Evolutionary conservation across 352 stramenopile species (phyloP), one percentile per base, ranked within the genome.

Genomic region (Globisporangium echinulatum): DNA sequence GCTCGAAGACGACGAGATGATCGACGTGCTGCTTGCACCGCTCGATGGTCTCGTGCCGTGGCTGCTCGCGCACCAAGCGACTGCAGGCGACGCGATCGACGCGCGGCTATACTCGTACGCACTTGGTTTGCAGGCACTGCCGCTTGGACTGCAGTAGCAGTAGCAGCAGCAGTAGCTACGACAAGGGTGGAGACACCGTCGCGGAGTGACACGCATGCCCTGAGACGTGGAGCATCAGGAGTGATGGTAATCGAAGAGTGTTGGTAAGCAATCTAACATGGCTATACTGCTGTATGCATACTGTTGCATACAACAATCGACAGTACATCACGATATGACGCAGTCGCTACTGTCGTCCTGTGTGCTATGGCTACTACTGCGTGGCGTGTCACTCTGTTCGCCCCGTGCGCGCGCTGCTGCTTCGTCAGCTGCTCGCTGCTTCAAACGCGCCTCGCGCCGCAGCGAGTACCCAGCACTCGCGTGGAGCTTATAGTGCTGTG

Each of bases 401-500:
- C 48, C 52, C 70, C 72, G 13, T 64, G 53, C 51, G 67, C 60
- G 36, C 64, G 59, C 49, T 72, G 69, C 69, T 10, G 78, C 69
- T 42, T 87, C 73, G 38, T 75, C 66, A 5, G 62, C 71, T 1
- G 69, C 69, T 19, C 75, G 67, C 52, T 85, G 81, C 51, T 71
- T 71, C 14, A 92, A 15, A 9, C 85, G 73, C 59, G 68, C 71
- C 59, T 92, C 85, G 8, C 84, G 77, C 14, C 85, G 76, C 52
- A 93, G 61, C 39, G 90, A 90, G 59, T 93, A 94, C 3, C 72
- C 85, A 1, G 83, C 70, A 5, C 71, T 79, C 15, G 70, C 74
- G 42, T 72, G 69, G 10, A 92, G 58, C 67, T 93, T 89, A 66
- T 87, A 90, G 56, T 93, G 78, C 56, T 87, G 75, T 40, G 76